Evolutionary conservation across 163 green algal species (phyloP), one percentile per base, ranked within the genome.

Genomic region (Trebouxiophyceae sp.): DNA sequence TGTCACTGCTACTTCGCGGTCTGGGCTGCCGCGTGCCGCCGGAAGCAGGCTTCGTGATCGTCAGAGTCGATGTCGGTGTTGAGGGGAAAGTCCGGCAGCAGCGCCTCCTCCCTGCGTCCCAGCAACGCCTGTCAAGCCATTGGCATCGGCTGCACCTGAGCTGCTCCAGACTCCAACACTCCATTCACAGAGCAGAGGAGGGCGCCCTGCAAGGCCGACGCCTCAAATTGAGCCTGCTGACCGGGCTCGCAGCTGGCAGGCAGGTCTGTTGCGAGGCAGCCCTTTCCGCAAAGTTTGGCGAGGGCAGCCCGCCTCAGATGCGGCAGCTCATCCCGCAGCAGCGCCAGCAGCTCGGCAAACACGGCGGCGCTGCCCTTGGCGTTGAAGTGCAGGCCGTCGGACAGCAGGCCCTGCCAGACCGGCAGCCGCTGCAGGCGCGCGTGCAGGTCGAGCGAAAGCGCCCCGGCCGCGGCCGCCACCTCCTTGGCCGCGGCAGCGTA

Each of bases 311-410:
- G 39, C 65, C 67, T 73, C 45, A 80, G 63, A 24, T 78, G 29
- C 5, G 74, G 77, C 29, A 72, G 77, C 3, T 55, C 44, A 5
- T 65, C 3, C 5, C 71, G 44, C 2, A 90, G 74, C 19, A 70
- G 12, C 4, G 39, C 22, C 44, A 64, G 27, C 23, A 91, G 54
- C 31, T 69, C 29, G 24, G 63, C 33, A 54, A 58, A 81, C 28
- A 89, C 72, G 50, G 68, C 56, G 0, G n/a, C 27, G 19, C 87
- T 76, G 34, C 84, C 86, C 19, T 59, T 55, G 3, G 55, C 26
- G 1, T 75, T 87, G 33, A 93, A 78, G 67, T 93, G 86, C 32
- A 93, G 66, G 16, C 86, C 86, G 63, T 93, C 86, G 54, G 46
- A 65, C 29, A 90, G 64, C 34, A 54, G 34, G 84, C 63, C 19